A percentile compares a stretch with the other conserved stretches of the same genome.
phyloP scores from a whole-genome alignment of 2,329 filamentous ascomycete genomes.

The Talaromyces sp. region DNA sequence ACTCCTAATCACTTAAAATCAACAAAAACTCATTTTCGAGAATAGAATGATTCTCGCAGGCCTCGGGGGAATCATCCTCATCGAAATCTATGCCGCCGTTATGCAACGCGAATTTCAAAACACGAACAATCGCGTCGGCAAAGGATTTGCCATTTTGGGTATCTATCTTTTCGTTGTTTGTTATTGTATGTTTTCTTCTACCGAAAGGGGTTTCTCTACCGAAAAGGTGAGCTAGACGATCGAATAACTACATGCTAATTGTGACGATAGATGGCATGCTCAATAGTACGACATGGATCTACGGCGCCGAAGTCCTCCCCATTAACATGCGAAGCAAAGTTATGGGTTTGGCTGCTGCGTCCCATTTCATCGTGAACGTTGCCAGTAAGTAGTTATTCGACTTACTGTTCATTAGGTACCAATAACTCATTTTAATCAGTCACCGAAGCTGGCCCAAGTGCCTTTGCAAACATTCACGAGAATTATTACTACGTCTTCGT shows the following conservation, averaged over 20 bases:
- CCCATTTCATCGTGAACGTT: constrained; percentile 54
- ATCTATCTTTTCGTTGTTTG: constrained; percentile 56
- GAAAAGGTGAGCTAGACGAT: too few relatives aligned
- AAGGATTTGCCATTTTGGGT: constrained; percentile 55
- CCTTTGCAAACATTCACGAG: constrained; percentile 53
- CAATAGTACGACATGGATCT: constrained; percentile 52
- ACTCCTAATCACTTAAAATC: background rate
- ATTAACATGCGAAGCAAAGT: constrained; percentile 51
- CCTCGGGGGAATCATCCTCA: constrained; percentile 48
- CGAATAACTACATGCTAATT: background rate
- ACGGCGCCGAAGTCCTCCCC: constrained; percentile 53
- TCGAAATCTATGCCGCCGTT: constrained; percentile 55
- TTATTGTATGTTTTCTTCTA: constrained; percentile 42
- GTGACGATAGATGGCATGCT: constrained; percentile 43
- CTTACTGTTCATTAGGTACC: constrained; percentile 5
- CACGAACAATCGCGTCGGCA: constrained; percentile 51
- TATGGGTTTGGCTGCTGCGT: constrained; percentile 51
- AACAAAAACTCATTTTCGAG: background rate
- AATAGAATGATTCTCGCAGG: constrained; percentile 53
- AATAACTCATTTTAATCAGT: constrained; percentile 23
- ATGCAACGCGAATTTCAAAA: constrained; percentile 56
- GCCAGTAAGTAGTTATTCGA: constrained; percentile 28
- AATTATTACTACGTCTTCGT: constrained; percentile 60
- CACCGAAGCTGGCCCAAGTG: constrained; percentile 52
- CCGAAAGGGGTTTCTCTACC: too few relatives aligned